Evolutionary conservation across 345 rosid genomes (phyloP).

Genomic region (Cardiospermum halicacabum): DNA sequence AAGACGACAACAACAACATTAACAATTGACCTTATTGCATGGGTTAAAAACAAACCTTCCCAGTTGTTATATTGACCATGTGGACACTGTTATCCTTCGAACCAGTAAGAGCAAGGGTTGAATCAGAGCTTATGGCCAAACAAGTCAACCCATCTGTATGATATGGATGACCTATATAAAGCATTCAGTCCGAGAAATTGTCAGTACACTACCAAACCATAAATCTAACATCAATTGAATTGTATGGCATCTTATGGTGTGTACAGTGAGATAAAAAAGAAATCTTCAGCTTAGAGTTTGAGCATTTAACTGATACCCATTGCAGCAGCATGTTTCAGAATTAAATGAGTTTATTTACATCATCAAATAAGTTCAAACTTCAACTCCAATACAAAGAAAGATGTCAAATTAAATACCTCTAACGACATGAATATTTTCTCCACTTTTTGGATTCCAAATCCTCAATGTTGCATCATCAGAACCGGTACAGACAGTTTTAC

Average conservation of each 20-base stretch:
- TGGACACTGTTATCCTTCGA: slow-evolving; percentile 70
- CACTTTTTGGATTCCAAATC: slow-evolving; percentile 85
- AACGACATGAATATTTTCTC: slow-evolving; percentile 62
- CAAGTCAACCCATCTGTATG: slow-evolving; percentile 78
- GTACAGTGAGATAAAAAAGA: neutral
- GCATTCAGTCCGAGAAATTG: slow-evolving; percentile 4
- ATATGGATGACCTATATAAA: slow-evolving; percentile 68
- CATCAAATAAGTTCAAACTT: neutral
- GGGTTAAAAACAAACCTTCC: slow-evolving; percentile 51
- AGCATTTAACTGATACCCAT: neutral
- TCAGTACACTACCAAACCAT: neutral
- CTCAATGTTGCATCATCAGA: slow-evolving; percentile 88
- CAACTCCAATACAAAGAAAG: neutral
- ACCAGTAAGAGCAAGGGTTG: slow-evolving; percentile 78
- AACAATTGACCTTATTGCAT: neutral
- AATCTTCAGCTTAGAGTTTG: neutral
- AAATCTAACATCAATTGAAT: neutral
- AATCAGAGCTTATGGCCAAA: slow-evolving; percentile 69
- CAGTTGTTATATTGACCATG: slow-evolving; percentile 72
- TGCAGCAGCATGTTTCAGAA: neutral
- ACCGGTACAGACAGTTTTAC: slow-evolving; percentile 85
- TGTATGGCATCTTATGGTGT: neutral
- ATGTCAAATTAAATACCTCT: slow-evolving; percentile 41
- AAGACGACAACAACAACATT: neutral
- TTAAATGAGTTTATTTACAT: neutral